Conservation (phyloP, 129 eudicot genomes). For the Pulicaria dysenterica region DNA sequence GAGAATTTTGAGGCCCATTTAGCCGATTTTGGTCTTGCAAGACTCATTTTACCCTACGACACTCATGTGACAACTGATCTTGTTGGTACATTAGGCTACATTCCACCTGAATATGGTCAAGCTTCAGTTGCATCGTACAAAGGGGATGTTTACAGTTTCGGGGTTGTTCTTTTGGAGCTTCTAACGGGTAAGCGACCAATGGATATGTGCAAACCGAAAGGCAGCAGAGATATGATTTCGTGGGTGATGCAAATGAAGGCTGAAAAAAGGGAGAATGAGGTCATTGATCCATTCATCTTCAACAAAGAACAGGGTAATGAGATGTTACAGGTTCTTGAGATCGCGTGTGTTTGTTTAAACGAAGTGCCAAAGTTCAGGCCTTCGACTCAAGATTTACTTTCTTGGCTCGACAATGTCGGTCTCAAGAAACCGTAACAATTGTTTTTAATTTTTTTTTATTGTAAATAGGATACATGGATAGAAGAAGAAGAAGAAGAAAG, state of each 20-base stretch:
- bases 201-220: constrained; percentile 75
- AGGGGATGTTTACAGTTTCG: constrained; percentile 78
- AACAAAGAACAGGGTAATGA: constrained; percentile 47
- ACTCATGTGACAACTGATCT: constrained; percentile 82
- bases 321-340: constrained; percentile 51
- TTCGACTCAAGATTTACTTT: constrained; percentile 55
- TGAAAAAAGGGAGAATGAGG: constrained; percentile 60
- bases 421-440: constrained; percentile 23
- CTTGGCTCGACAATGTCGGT: constrained; percentile 55
- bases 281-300: constrained; percentile 61
- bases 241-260: constrained; percentile 69
- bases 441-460: not conserved
- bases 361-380: constrained; percentile 66
- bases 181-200: constrained; percentile 73
- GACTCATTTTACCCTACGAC: constrained; percentile 63
- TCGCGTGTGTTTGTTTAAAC: constrained; percentile 63
- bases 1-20: constrained; percentile 70
- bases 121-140: constrained; percentile 77
- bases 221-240: constrained; percentile 58
- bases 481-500: constrained; percentile 20
- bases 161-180: constrained; percentile 84
- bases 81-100: constrained; percentile 79
- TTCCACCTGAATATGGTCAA: constrained; percentile 79
- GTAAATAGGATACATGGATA: constrained; percentile 31
- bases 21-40: constrained; percentile 87